phyloP scores from a whole-genome alignment of 495 filamentous ascomycete species.

The Aspergillus ellipticus region DNA sequence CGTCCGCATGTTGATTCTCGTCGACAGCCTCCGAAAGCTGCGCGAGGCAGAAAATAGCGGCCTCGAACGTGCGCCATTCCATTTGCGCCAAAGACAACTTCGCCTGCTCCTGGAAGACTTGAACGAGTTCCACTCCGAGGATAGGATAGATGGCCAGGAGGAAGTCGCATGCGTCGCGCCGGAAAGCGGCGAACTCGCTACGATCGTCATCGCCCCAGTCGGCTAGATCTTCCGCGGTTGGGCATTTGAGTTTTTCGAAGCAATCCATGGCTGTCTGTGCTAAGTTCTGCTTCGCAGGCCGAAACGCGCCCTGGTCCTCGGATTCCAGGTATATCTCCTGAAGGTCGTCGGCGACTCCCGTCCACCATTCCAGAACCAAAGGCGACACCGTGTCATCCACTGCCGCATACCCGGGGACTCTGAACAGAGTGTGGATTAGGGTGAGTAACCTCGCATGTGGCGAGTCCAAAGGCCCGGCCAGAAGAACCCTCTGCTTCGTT shows the following conservation, averaged over 20 bases:
- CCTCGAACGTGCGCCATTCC: conserved; percentile 77
- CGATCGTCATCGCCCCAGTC: conserved; percentile 71
- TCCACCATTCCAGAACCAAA: conserved; percentile 82
- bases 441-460: conserved; percentile 39
- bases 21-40: conserved; percentile 70
- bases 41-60: conserved; percentile 73
- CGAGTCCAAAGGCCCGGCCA: conserved; percentile 26
- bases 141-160: conserved; percentile 71
- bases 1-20: conserved; percentile 62
- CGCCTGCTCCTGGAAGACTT: conserved; percentile 64
- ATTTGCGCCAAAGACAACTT: conserved; percentile 52
- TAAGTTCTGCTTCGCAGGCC: conserved; percentile 32
- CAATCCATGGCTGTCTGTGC: conserved; percentile 35
- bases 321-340: conserved; percentile 29
- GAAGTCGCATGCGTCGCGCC: conserved; percentile 78
- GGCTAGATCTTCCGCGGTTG: conserved; percentile 24
- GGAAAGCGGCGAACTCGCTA: conserved; percentile 69
- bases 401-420: conserved; percentile 67
- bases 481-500: conserved; percentile 27
- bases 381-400: conserved; percentile 75
- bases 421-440: conserved; percentile 60
- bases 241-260: conserved; percentile 40
- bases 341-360: conserved; percentile 41
- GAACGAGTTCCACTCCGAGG: conserved; percentile 63
- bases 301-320: conserved; percentile 20